These are phyloP conservation scores for Podospora anserina DNA, from an alignment of 495 filamentous ascomycete species.

Conservation along the genomic window DNA sequence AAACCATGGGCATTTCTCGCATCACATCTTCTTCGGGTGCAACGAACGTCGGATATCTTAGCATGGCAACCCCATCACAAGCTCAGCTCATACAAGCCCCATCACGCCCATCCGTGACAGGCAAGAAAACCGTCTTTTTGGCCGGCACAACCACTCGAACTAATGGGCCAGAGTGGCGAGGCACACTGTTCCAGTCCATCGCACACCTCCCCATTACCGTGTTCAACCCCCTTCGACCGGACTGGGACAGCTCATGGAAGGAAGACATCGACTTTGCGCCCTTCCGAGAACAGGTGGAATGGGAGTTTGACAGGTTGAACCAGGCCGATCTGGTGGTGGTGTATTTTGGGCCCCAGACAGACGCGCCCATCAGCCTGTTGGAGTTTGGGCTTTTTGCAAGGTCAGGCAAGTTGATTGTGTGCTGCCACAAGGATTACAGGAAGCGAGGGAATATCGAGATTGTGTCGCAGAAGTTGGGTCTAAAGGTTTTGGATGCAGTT, in stretches of 20 bases:
- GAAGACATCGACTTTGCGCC: constrained; percentile 43
- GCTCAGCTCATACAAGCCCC: constrained; percentile 37
- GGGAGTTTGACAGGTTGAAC: constrained; percentile 58
- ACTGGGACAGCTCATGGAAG: constrained; percentile 54
- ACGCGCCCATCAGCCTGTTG: constrained; percentile 31
- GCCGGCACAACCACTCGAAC: constrained; percentile 40
- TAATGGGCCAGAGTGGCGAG: constrained; percentile 41
- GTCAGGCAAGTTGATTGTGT: constrained; percentile 48
- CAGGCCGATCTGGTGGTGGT: constrained; percentile 51
- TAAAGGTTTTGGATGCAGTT: constrained; percentile 36
- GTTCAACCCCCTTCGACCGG: constrained; percentile 53
- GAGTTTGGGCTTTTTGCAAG: constrained; percentile 45
- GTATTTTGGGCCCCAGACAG: constrained; percentile 47
- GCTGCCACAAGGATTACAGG: constrained; percentile 50
- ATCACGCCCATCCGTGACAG: constrained; percentile 22
- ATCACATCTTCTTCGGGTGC: background rate
- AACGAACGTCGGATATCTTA: background rate
- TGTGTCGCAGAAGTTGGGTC: constrained; percentile 45
- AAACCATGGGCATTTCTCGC: too few species aligned
- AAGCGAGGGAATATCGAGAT: constrained; percentile 57
- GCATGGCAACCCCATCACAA: background rate
- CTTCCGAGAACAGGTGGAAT: constrained; percentile 54
- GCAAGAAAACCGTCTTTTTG: constrained; percentile 39
- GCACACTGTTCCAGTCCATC: constrained; percentile 34
- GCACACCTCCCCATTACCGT: constrained; percentile 50